Base-by-base conservation (phyloP, 2,329 filamentous ascomycete genomes). In the Trichoderma sp. region DNA sequence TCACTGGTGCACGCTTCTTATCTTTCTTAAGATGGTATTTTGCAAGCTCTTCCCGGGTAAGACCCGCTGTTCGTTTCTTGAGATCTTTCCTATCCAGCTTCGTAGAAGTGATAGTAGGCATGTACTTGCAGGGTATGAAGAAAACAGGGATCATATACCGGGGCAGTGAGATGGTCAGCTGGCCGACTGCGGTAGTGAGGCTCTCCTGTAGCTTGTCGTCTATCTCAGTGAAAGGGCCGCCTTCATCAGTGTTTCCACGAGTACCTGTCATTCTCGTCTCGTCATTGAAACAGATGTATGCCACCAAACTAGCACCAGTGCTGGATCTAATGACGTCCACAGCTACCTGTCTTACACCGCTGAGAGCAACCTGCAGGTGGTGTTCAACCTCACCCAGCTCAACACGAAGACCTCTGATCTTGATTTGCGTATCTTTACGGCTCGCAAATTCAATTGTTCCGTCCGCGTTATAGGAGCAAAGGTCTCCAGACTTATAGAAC, bases 61-160 rank as follows among this genome's bases (percentile, higher is more conserved):
- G 55, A 5, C 2, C 24, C 1, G 49, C 53, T 0, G 55, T 43
- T 55, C 24, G 52, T 14, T 37, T 56, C 21, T 57, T 64, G 3
- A 67, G 61, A 3, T 59, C 58, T n/a, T 69, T 71, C n/a, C 72
- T 64, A 52, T 74, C 71, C 3, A 73, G 24, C 60, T 74, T 74
- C 10, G 63, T 68, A 11, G 73, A 73, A 5, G 72, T 71, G 19
- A 70, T 72, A n/a, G 64, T 57, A n/a, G 71, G 73, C 70, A 74
- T 73, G 31, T 71, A 72, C 10, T 19, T 13, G 63, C 72, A 73
- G 47, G 69, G 72, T 16, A 74, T 71, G n/a, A 72, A 74, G 49
- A 70, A 59, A 11, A 71, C 67, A 14, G 73, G 73, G 2, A 74
- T 52, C 73, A 74, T 74, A 67, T 74, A 74, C 5, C 53, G 52